phyloP scores from a whole-genome alignment of 441 rosid genomes.

The Croton laevigatus region DNA sequence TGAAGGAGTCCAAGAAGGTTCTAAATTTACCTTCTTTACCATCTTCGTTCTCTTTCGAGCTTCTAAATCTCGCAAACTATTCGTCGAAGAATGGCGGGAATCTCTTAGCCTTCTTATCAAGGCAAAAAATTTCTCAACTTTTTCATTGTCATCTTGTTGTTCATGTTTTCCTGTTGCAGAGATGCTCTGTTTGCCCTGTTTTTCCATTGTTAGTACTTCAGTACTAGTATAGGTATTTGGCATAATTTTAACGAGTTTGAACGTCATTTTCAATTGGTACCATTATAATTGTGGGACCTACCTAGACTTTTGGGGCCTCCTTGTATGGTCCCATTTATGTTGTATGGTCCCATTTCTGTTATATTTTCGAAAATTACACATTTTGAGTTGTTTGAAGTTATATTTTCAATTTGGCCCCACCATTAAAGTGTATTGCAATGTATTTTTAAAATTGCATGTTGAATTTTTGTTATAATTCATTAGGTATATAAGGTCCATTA shows the following conservation, averaged over 20 bases:
- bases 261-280: no score
- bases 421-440: no score
- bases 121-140: conserved; percentile 16
- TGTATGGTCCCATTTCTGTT: no score
- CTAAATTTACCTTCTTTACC: conserved; percentile 8
- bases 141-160: conserved; percentile 11
- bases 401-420: no score
- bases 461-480: no score
- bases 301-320: conserved; percentile 5
- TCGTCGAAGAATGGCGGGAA: conserved; percentile 8
- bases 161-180: background rate
- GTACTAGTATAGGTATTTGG: no score
- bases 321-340: conserved; percentile 26
- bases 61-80: conserved; percentile 19
- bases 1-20: conserved; percentile 12
- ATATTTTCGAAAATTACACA: no score
- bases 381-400: no score
- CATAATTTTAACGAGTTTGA: no score
- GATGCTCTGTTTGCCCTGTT: background rate
- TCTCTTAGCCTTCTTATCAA: conserved; percentile 19
- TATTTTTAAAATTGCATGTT: no score
- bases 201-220: background rate
- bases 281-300: conserved; percentile 3
- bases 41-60: conserved; percentile 17
- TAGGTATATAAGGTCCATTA: no score